These are phyloP conservation scores for Neurospora sp. DNA, from an alignment of 495 filamentous ascomycete genomes.

Conservation along the genomic window DNA sequence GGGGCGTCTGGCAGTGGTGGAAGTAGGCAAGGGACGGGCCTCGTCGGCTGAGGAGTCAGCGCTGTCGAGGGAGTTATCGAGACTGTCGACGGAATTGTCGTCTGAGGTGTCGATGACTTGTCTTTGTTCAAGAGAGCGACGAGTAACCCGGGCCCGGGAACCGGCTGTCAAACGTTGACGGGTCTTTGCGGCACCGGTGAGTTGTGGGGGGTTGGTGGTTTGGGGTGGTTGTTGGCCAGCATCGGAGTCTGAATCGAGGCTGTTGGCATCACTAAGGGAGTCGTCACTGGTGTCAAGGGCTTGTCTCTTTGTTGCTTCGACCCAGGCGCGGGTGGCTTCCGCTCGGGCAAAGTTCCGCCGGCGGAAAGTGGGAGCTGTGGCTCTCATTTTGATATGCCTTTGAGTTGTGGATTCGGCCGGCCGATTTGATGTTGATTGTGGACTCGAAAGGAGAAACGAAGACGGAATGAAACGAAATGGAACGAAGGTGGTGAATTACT, in stretches of 20 bases:
- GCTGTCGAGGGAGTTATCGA: background rate
- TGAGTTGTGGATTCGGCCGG: background rate
- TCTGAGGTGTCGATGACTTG: background rate
- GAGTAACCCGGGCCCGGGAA: background rate
- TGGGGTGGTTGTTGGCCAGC: background rate
- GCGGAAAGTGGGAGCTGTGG: slow-evolving; percentile 7
- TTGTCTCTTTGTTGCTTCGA: slow-evolving; percentile 3
- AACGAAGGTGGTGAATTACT: background rate
- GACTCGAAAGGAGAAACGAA: background rate
- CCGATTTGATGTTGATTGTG: slow-evolving; percentile 3
- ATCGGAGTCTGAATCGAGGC: background rate
- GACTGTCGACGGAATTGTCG: background rate
- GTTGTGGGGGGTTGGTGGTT: background rate
- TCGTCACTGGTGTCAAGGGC: background rate
- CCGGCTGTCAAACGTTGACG: background rate
- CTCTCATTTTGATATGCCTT: slow-evolving; percentile 4
- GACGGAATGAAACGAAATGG: background rate
- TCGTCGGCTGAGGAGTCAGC: background rate
- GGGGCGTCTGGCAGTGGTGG: background rate
- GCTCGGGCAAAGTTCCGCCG: slow-evolving; percentile 12
- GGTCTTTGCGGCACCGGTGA: background rate
- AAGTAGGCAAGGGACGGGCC: background rate
- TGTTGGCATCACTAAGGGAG: background rate
- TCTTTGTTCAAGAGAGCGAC: background rate
- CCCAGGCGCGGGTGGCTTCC: slow-evolving; percentile 1